A percentile compares a stretch with the other conserved stretches of the same genome.
Evolutionary conservation across 805 yeast species (phyloP).

Genomic region (Yamadazyma laniorum): DNA sequence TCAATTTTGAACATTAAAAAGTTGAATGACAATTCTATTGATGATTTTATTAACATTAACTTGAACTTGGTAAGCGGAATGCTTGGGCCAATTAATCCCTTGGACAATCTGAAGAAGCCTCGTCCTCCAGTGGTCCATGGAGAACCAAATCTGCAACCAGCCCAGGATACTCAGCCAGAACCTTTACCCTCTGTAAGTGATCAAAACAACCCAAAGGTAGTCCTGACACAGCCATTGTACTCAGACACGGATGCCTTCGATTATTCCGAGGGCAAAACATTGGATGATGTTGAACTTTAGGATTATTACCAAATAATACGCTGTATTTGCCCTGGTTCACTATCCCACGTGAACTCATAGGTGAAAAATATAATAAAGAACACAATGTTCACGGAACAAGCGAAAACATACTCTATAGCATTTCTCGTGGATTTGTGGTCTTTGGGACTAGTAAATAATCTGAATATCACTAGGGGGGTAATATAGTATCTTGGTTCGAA

Average conservation of each 20-base stretch:
- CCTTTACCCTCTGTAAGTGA: background rate
- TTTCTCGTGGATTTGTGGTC: constrained; percentile 29
- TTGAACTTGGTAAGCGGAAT: constrained; percentile 16
- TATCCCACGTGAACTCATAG: constrained; percentile 66
- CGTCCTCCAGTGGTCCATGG: background rate
- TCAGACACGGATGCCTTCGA: constrained; percentile 5
- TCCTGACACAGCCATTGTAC: background rate
- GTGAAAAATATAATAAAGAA: constrained; percentile 56
- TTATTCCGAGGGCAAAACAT: constrained; percentile 9
- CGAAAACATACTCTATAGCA: constrained; percentile 61
- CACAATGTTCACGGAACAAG: constrained; percentile 50
- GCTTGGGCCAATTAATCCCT: constrained; percentile 1
- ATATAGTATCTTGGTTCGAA: constrained; percentile 94
- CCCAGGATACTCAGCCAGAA: background rate
- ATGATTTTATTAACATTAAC: constrained; percentile 30
- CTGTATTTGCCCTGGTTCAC: constrained; percentile 54
- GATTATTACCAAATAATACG: constrained; percentile 82
- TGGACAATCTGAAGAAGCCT: background rate
- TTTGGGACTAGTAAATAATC: constrained; percentile 43
- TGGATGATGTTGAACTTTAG: constrained; percentile 8
- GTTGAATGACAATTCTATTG: constrained; percentile 23
- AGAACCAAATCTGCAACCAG: background rate
- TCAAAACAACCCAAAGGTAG: background rate
- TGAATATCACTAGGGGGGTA: constrained; percentile 73
- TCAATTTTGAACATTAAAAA: constrained; percentile 19